Evolutionary conservation across 2,329 filamentous ascomycete species (phyloP), one percentile per base, ranked within the genome.

Genomic region (Harringtonia lauricola): DNA sequence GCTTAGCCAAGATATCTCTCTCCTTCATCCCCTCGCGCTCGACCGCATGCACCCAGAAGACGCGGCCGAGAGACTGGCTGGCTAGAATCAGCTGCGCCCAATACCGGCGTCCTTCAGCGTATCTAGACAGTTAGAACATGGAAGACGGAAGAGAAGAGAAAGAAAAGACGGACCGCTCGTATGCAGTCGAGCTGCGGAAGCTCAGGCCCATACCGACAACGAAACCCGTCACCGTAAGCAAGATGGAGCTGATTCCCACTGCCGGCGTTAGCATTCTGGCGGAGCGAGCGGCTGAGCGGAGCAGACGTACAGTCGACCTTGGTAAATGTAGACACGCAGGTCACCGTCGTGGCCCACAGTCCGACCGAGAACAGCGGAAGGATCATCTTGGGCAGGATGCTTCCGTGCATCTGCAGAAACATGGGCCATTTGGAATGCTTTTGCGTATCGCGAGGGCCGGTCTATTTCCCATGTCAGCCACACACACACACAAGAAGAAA

Each of bases 151-250:
- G 15, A 30, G 22, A 3, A 7, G n/a, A 22, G 18, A 29, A 2
- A 21, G 22, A 21, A 12, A 15, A 7, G 15, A n/a, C 24, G 4
- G 19, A 69, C 58, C 83, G 74, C 61, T 90, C 85, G 54, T 90
- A 90, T 9, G 84, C 84, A 4, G 83, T 86, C 1, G 81, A 81
- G 49, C 77, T 86, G 43, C 84, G 80, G 66, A 90, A 88, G 18
- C 81, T 86, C 49, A 90, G 68, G 13, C 82, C 75, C 56, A 89
- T 63, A 74, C 81, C 81, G 55, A 90, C 83, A 46, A 89, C 82
- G 63, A 90, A 89, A 79, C 85, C 85, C 24, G 85, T 76, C n/a
- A 90, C 79, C 1, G 84, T 89, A 36, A 90, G 70, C n/a, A 90
- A 69, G 36, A 86, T 71, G n/a, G 70, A 77, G 56, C 73, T 71